A percentile compares a stretch with the other conserved stretches of the same genome.
Conservation (phyloP, 139 green algal species). For the Chlamydomonas asymmetrica region DNA sequence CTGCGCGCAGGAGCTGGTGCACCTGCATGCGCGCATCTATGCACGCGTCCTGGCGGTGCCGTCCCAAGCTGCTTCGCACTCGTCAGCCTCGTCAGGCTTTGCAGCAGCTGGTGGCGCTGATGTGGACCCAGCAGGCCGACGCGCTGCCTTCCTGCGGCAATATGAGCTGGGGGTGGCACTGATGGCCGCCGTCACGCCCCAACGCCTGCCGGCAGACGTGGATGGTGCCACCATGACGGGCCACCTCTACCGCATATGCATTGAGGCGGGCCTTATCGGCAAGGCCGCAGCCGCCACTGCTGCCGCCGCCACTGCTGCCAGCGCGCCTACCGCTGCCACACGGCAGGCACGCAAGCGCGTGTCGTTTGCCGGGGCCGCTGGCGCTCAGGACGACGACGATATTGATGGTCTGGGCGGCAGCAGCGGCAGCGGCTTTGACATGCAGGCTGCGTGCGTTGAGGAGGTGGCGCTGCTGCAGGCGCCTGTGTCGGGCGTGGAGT, state of each 20-base stretch:
- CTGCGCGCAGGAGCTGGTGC: constrained; percentile 72
- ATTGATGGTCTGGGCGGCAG: not conserved
- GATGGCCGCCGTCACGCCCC: constrained; percentile 8
- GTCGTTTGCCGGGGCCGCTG: too few relatives aligned
- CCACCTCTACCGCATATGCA: constrained; percentile 55
- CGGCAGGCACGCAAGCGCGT: constrained; percentile 10
- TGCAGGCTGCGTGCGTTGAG: constrained; percentile 64
- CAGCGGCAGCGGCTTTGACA: constrained; percentile 60
- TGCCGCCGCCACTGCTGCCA: constrained; percentile 17
- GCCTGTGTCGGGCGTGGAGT: constrained; percentile 58
- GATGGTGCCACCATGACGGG: constrained; percentile 50
- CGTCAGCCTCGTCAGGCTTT: too few relatives aligned
- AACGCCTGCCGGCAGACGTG: constrained; percentile 32
- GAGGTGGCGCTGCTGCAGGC: constrained; percentile 78
- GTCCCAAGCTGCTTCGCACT: not conserved
- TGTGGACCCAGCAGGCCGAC: not conserved
- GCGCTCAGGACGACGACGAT: not conserved
- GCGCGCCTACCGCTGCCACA: not conserved
- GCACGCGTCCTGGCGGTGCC: constrained; percentile 20
- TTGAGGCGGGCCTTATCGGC: constrained; percentile 41
- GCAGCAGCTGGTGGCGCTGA: constrained; percentile 33
- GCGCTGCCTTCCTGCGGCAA: constrained; percentile 2
- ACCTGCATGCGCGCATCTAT: constrained; percentile 53
- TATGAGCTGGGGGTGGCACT: constrained; percentile 29
- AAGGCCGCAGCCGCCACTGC: constrained; percentile 28